phyloP scores from a whole-genome alignment of 148 eudicot genomes.

The Euryodendron excelsum region DNA sequence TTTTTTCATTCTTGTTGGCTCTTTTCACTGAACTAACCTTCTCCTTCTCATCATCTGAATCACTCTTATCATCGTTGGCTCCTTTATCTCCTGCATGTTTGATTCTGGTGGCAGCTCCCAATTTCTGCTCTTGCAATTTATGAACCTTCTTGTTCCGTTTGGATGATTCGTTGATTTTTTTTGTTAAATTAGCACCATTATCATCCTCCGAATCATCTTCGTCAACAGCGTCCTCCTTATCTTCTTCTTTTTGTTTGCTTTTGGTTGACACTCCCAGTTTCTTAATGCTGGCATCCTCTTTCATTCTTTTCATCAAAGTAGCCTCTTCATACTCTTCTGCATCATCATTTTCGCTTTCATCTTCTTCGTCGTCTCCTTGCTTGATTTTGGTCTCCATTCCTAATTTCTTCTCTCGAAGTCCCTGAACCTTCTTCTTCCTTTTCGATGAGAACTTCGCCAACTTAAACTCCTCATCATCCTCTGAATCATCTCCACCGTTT shows the following conservation, averaged over 20 bases:
- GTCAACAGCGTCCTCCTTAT: neutral
- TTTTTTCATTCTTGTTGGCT: neutral
- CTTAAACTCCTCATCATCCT: no score
- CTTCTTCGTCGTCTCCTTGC: neutral
- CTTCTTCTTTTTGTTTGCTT: neutral
- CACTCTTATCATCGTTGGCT: neutral
- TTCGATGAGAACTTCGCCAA: no score
- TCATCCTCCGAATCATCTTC: neutral
- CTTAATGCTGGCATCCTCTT: neutral
- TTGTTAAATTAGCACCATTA: neutral
- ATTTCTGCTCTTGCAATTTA: neutral
- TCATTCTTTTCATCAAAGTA: neutral
- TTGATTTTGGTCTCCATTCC: neutral
- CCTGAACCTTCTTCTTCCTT: neutral
- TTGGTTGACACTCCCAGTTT: neutral
- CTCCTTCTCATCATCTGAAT: neutral
- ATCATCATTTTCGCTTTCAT: neutral
- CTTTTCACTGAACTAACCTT: conserved; percentile 5
- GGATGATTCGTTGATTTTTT: neutral
- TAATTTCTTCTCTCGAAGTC: neutral
- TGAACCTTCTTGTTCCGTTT: neutral
- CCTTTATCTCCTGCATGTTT: neutral
- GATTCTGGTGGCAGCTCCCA: no score
- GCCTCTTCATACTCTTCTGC: neutral
- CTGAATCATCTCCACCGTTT: no score